Base-by-base conservation (phyloP, 2,329 filamentous ascomycete genomes). In the Venturia effusa region DNA sequence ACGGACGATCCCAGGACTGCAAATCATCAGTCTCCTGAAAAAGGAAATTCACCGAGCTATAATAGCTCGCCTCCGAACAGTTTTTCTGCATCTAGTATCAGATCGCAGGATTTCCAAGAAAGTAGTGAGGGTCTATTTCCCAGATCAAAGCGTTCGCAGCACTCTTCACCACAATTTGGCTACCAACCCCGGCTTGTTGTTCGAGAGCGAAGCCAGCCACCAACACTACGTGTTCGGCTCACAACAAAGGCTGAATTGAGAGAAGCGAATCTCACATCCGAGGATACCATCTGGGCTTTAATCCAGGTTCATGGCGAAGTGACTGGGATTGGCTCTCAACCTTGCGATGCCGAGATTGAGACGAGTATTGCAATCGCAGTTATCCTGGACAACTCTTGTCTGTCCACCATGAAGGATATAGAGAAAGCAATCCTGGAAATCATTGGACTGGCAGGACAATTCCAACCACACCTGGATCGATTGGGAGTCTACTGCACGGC, bases 341-440 rank as follows among this genome's bases (percentile, higher is more conserved):
- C 71, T 32, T 60, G 63, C 13, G 15, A 34, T 30, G 24, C 30
- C 4, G 66, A 65, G 8, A 66, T 40, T 43, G 39, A 34, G 24
- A 45, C 41, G 32, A 45, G 63, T 8, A 27, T 76, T 22, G 74
- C 76, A 66, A 64, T 75, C 4, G 66, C 74, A 6, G 68, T 76
- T 27, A 65, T 77, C 24, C 66, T 77, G 40, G 74, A 77, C 65
- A 76, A 75, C 61, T 71, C 72, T 73, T 75, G 67, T 66, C 68
- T 68, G 41, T 39, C 17, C 65, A 64, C 45, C 59, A 61, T 27
- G 59, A 65, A 61, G 55, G 39, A 39, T 41, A 61, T 61, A 61
- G 61, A 60, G 59, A 59, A 39, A 48, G 59, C 48, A 27, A 65
- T 15, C 39, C 62, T 66, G 40, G 61, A 54, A 45, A 43, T 37